Evolutionary conservation across 2,329 filamentous ascomycete genomes (phyloP).

Genomic region (Colletotrichum camelliae): DNA sequence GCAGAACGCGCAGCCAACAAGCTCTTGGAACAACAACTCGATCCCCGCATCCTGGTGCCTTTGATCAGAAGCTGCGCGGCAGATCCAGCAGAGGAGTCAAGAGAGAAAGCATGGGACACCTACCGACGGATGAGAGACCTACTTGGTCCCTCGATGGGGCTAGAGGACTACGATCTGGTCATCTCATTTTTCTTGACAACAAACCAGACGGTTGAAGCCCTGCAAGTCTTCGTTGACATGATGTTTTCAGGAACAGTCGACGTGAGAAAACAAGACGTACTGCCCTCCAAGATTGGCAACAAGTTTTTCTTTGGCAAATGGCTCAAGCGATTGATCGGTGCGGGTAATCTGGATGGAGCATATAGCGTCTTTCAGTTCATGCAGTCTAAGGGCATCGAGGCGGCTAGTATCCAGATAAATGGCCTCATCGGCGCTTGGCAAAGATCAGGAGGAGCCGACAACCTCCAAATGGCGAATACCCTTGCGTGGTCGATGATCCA

Average conservation of each 20-base stretch:
- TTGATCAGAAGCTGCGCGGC: conserved; percentile 73
- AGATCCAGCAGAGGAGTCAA: conserved; percentile 47
- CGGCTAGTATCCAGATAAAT: conserved; percentile 80
- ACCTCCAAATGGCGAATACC: conserved; percentile 67
- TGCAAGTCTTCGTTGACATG: conserved; percentile 88
- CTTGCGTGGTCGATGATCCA: conserved; percentile 81
- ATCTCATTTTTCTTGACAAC: conserved; percentile 73
- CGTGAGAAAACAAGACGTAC: conserved; percentile 42
- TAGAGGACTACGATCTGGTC: conserved; percentile 79
- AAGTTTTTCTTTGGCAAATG: conserved; percentile 88
- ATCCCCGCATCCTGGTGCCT: conserved; percentile 66
- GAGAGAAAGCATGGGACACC: conserved; percentile 67
- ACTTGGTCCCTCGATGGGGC: conserved; percentile 65
- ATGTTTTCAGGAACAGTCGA: conserved; percentile 69
- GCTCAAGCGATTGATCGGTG: conserved; percentile 82
- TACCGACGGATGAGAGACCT: conserved; percentile 70
- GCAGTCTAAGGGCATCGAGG: conserved; percentile 69
- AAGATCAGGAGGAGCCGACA: conserved; percentile 60
- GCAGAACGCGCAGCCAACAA: conserved; percentile 62
- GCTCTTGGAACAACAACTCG: conserved; percentile 53
- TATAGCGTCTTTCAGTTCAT: conserved; percentile 77
- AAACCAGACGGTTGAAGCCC: conserved; percentile 68
- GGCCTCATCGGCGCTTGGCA: conserved; percentile 82
- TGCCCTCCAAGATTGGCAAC: conserved; percentile 64
- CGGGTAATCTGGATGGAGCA: conserved; percentile 73